These are phyloP conservation scores for Diaporthe citrichinensis DNA, from an alignment of 2,329 filamentous ascomycete genomes.

Conservation along the genomic window DNA sequence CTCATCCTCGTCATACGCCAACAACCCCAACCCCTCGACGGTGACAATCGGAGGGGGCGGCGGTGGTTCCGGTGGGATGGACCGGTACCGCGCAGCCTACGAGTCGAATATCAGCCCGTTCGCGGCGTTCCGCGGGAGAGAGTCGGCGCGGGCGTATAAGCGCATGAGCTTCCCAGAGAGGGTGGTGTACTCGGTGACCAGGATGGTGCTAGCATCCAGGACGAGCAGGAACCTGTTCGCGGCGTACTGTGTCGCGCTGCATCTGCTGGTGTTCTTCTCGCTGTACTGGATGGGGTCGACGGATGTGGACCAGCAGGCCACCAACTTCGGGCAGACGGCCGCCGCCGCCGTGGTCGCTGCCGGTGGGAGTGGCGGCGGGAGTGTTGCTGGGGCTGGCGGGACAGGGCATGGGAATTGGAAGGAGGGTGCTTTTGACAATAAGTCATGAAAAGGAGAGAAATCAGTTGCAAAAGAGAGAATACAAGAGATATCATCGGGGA, in stretches of 20 bases:
- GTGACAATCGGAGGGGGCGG: slow-evolving; percentile 70
- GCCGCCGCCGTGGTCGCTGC: slow-evolving; percentile 61
- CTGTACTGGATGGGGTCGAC: slow-evolving; percentile 85
- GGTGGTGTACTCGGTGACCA: slow-evolving; percentile 89
- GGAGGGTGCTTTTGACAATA: slow-evolving; percentile 68
- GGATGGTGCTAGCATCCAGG: slow-evolving; percentile 90
- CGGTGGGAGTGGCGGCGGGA: slow-evolving; percentile 54
- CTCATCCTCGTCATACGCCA: slow-evolving; percentile 72
- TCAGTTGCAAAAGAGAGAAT: background rate
- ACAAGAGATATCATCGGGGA: background rate
- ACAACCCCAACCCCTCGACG: slow-evolving; percentile 82
- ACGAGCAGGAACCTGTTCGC: slow-evolving; percentile 95
- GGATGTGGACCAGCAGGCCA: slow-evolving; percentile 74
- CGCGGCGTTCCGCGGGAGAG: slow-evolving; percentile 93
- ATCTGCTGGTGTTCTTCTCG: slow-evolving; percentile 88
- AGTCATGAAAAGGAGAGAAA: slow-evolving; percentile 3
- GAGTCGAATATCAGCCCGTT: slow-evolving; percentile 97
- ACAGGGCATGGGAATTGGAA: slow-evolving; percentile 63
- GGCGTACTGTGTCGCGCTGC: slow-evolving; percentile 88
- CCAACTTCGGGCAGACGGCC: slow-evolving; percentile 65
- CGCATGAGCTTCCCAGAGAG: slow-evolving; percentile 94
- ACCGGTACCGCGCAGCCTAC: slow-evolving; percentile 92
- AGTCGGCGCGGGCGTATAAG: slow-evolving; percentile 90
- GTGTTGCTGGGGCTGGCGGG: slow-evolving; percentile 50
- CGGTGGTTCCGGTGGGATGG: slow-evolving; percentile 69